phyloP scores from a whole-genome alignment of 2,329 filamentous ascomycete genomes.

The Didymella exigua region DNA sequence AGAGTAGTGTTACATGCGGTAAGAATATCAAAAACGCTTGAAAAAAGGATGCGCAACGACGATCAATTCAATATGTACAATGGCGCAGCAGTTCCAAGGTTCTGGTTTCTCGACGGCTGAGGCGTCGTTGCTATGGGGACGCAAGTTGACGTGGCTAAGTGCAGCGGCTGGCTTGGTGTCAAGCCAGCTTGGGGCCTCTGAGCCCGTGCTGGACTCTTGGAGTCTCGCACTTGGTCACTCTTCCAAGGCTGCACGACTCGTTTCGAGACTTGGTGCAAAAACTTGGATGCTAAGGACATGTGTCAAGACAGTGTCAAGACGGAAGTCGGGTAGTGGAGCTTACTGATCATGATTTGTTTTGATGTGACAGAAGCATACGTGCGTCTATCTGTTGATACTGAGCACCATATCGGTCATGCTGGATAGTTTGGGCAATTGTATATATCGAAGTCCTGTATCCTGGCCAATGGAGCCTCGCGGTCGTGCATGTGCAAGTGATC shows the following conservation, averaged over 20 bases:
- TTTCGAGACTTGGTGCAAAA: background rate
- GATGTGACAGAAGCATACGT: background rate
- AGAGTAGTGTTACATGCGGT: background rate
- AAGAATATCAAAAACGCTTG: conserved; percentile 3
- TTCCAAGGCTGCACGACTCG: conserved; percentile 5
- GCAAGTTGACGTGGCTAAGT: conserved; percentile 37
- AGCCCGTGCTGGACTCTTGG: background rate
- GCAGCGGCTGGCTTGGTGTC: conserved; percentile 16
- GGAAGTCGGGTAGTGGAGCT: background rate
- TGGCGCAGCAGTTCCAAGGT: conserved; percentile 10
- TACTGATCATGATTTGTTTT: background rate
- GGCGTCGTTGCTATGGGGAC: conserved; percentile 41
- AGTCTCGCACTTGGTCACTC: background rate
- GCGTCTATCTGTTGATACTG: background rate
- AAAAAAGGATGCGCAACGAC: conserved; percentile 2
- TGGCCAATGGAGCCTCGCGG: background rate
- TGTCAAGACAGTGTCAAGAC: conserved; percentile 5
- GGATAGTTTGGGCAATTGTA: background rate
- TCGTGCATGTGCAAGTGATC: background rate
- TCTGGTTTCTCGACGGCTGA: conserved; percentile 20
- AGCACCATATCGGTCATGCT: background rate
- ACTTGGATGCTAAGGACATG: background rate
- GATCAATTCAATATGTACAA: conserved; percentile 34
- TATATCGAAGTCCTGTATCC: background rate
- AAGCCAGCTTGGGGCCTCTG: background rate